These are phyloP conservation scores for Acanthamoeba lugdunensis DNA, from an alignment of 208 protist genomes.

Conservation along the genomic window DNA sequence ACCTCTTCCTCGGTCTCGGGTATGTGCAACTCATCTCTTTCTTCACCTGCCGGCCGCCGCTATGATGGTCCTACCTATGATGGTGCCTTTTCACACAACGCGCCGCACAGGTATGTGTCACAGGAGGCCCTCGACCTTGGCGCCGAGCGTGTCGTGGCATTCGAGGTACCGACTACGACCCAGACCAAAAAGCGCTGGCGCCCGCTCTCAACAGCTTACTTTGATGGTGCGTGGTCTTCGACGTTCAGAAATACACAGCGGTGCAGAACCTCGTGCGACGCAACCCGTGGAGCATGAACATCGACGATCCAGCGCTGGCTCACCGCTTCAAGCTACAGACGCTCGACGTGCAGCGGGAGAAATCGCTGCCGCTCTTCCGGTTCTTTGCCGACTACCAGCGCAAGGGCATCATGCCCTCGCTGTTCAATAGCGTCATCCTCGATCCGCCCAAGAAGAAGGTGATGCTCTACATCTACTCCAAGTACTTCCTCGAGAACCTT, in stretches of 20 bases:
- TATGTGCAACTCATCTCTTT: neutral
- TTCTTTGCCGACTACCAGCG: neutral
- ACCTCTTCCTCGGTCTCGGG: conserved; percentile 55
- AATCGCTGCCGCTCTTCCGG: neutral
- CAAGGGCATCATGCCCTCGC: neutral
- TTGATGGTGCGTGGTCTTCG: neutral
- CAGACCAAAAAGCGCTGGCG: neutral
- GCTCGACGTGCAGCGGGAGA: conserved; percentile 20
- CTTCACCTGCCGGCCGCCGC: neutral
- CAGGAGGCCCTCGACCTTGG: conserved; percentile 21
- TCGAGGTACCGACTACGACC: neutral
- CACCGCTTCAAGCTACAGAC: neutral
- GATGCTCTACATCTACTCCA: conserved; percentile 54
- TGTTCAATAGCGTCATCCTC: conserved; percentile 42
- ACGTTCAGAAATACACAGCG: conserved; percentile 29
- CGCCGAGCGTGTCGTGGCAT: neutral
- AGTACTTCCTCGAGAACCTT: conserved; percentile 3
- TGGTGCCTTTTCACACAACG: no score
- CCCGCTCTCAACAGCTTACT: neutral
- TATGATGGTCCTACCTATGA: no score
- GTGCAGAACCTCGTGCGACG: conserved; percentile 3
- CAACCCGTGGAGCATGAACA: conserved; percentile 25
- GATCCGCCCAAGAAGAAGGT: conserved; percentile 41
- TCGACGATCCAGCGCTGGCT: neutral
- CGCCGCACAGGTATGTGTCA: neutral